These are phyloP conservation scores for Desmodesmus armatus DNA, from an alignment of 139 green algal species.

Conservation along the genomic window DNA sequence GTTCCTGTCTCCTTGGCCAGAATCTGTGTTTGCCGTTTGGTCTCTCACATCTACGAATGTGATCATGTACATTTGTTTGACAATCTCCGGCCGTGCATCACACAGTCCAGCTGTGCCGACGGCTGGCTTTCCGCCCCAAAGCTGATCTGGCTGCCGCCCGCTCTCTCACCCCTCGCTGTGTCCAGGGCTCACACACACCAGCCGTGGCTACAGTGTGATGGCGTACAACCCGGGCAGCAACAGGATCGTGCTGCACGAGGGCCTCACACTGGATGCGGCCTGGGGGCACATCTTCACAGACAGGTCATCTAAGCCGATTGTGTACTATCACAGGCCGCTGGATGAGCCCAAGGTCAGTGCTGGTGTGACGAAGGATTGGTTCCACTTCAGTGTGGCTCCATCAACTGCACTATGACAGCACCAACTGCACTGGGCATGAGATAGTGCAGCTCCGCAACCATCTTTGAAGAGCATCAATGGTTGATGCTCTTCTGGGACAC, in stretches of 20 bases:
- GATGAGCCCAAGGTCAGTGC: neutral
- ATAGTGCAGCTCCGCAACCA: neutral
- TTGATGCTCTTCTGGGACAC: too few relatives aligned
- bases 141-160: neutral
- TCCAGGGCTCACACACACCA: slow-evolving; percentile 1
- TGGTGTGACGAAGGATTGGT: neutral
- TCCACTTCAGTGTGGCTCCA: neutral
- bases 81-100: neutral
- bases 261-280: slow-evolving; percentile 79
- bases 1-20: too few relatives aligned
- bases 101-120: neutral
- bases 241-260: slow-evolving; percentile 59
- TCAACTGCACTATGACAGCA: neutral
- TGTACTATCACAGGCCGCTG: slow-evolving; percentile 15
- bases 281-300: slow-evolving; percentile 42
- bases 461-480: too few relatives aligned
- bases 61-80: neutral
- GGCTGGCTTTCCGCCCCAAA: neutral
- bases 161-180: neutral
- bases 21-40: too few relatives aligned
- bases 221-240: slow-evolving; percentile 37
- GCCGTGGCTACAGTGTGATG: slow-evolving; percentile 1
- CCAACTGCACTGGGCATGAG: neutral
- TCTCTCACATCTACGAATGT: neutral
- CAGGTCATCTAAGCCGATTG: neutral